Conservation (phyloP, 257 asterid genomes). For the Schizonepeta tenuifolia region DNA sequence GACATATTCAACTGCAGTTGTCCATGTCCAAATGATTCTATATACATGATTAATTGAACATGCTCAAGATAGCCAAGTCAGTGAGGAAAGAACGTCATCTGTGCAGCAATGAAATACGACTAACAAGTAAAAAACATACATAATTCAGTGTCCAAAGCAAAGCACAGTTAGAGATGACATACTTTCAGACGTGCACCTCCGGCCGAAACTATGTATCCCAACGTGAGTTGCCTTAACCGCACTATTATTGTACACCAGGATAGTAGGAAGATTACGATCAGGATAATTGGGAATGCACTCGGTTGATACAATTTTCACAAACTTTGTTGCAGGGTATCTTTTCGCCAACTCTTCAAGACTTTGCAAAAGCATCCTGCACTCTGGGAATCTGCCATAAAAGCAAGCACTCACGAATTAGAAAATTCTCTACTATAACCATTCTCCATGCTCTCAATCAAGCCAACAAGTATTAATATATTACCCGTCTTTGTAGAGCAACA, state of each 20-base stretch:
- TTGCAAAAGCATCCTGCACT: slow-evolving; percentile 78
- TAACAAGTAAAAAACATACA: background rate
- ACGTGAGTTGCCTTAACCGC: slow-evolving; percentile 85
- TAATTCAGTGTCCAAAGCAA: background rate
- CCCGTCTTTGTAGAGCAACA: slow-evolving; percentile 90
- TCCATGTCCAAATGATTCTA: background rate
- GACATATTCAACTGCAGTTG: background rate
- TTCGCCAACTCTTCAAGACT: slow-evolving; percentile 81
- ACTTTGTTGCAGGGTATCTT: slow-evolving; percentile 84
- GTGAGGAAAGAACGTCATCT: background rate
- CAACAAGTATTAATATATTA: slow-evolving; percentile 29
- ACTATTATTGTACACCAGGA: slow-evolving; percentile 82
- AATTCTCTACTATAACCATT: slow-evolving; percentile 8
- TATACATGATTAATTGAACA: background rate
- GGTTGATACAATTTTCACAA: slow-evolving; percentile 87
- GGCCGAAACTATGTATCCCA: slow-evolving; percentile 81
- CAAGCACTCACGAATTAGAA: background rate
- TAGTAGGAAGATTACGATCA: slow-evolving; percentile 89
- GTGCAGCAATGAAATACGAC: background rate
- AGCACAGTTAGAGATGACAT: slow-evolving; percentile 31
- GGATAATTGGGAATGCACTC: slow-evolving; percentile 97
- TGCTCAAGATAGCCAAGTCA: background rate
- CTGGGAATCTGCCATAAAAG: slow-evolving; percentile 52
- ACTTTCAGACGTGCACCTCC: slow-evolving; percentile 97
- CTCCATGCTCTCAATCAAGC: slow-evolving; percentile 12